A percentile compares a stretch with the other conserved stretches of the same genome.
Conservation (phyloP, 75 land plant species). For the Isoetes taiwanensis region DNA sequence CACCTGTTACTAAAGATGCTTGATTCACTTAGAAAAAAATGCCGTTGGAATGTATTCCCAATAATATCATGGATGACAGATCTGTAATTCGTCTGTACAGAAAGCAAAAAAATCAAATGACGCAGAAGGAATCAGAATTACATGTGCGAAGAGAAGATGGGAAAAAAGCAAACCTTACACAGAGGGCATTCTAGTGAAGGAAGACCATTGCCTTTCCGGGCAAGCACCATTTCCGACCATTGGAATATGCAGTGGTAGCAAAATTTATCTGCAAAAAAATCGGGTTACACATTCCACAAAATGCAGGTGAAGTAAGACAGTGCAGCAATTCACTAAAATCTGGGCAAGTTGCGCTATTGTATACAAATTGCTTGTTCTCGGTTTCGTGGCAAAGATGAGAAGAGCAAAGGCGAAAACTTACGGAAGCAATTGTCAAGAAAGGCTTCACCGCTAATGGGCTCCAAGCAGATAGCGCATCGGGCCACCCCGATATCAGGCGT, state of each 20-base stretch:
- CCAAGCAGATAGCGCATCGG: conserved; percentile 20
- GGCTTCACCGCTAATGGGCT: conserved; percentile 15
- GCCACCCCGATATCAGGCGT: no score
- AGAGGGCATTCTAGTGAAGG: conserved; percentile 49
- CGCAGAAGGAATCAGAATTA: background rate
- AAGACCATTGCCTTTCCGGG: conserved; percentile 7
- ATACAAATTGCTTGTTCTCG: no score
- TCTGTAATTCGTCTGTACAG: conserved; percentile 32
- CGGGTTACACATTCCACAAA: background rate
- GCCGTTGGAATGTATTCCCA: conserved; percentile 33
- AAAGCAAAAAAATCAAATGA: background rate
- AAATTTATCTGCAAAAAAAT: conserved; percentile 38
- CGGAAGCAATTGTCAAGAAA: conserved; percentile 26
- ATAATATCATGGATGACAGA: conserved; percentile 36
- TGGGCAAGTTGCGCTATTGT: no score
- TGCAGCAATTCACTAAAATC: no score
- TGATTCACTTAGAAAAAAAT: conserved; percentile 36
- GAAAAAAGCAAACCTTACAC: conserved; percentile 37
- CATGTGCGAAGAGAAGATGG: background rate
- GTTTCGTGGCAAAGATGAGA: background rate
- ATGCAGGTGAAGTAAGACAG: background rate
- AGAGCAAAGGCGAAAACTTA: background rate
- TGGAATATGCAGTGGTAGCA: conserved; percentile 55
- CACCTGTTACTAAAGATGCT: conserved; percentile 7
- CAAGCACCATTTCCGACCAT: conserved; percentile 40